A percentile compares a stretch with the other conserved stretches of the same genome.
Evolutionary conservation across 768 basidiomycete species (phyloP).

Genomic region (Obba rivulosa): DNA sequence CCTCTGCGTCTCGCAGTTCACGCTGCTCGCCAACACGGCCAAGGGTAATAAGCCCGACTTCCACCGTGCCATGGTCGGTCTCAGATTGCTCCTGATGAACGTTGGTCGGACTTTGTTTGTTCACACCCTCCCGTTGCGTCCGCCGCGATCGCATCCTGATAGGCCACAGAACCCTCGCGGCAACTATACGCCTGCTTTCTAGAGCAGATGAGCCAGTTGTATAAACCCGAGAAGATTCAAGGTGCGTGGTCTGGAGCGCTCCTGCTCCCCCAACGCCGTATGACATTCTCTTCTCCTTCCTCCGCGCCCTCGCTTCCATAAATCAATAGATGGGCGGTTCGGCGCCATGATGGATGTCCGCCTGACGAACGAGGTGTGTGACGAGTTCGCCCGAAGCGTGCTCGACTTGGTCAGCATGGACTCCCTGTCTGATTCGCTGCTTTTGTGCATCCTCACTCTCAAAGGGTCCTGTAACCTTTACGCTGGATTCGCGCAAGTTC

Average conservation of each 20-base stretch:
- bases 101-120: not conserved
- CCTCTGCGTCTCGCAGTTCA: slow-evolving; percentile 94
- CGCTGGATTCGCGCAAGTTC: slow-evolving; percentile 75
- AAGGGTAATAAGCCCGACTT: slow-evolving; percentile 94
- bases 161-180: slow-evolving; percentile 66
- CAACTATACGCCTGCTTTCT: slow-evolving; percentile 71
- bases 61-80: slow-evolving; percentile 82
- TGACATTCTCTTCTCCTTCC: slow-evolving; percentile 8
- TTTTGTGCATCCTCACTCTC: slow-evolving; percentile 2
- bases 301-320: slow-evolving; percentile 3
- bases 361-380: slow-evolving; percentile 76
- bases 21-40: slow-evolving; percentile 77
- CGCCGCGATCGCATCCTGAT: slow-evolving; percentile 6
- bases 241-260: slow-evolving; percentile 39
- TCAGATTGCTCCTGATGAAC: too few species aligned
- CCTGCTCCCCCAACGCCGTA: slow-evolving; percentile 6
- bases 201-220: slow-evolving; percentile 56
- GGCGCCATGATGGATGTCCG: slow-evolving; percentile 95
- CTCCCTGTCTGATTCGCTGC: slow-evolving; percentile 5
- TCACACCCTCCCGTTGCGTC: not conserved
- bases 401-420: slow-evolving; percentile 6
- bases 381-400: slow-evolving; percentile 1
- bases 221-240: slow-evolving; percentile 73
- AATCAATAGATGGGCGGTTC: slow-evolving; percentile 77
- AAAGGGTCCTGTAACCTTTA: slow-evolving; percentile 83